phyloP scores from a whole-genome alignment of 345 rosid genomes.

The Syzygium aromaticum region DNA sequence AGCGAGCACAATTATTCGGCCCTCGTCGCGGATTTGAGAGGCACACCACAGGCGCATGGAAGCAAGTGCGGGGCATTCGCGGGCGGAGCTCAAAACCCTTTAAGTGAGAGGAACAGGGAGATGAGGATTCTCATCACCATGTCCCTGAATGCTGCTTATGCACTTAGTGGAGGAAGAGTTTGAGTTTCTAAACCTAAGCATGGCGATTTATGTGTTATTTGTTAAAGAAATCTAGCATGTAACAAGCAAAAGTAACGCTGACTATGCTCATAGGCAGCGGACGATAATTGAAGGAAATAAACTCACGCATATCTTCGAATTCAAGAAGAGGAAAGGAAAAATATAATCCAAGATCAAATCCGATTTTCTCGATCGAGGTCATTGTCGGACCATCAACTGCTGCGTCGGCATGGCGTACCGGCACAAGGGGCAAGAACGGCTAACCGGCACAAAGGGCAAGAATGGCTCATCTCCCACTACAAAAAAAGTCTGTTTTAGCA shows the following conservation, averaged over 20 bases:
- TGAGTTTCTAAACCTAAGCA: background rate
- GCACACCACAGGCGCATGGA: background rate
- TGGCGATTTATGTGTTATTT: background rate
- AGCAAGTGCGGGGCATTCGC: background rate
- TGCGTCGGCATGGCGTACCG: background rate
- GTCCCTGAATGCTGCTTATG: background rate
- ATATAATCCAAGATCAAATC: background rate
- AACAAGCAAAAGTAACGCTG: background rate
- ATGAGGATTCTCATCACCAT: background rate
- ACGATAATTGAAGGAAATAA: background rate
- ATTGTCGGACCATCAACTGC: background rate
- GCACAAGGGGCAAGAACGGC: background rate
- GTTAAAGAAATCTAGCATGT: background rate
- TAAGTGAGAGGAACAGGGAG: conserved; percentile 2
- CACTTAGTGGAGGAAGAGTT: background rate
- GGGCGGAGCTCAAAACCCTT: background rate
- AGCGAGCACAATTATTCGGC: background rate
- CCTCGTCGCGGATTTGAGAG: background rate
- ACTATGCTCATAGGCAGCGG: too few relatives aligned
- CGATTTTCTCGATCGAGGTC: background rate
- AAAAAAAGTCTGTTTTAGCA: too few relatives aligned
- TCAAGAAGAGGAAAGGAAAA: background rate
- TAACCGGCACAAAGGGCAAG: background rate
- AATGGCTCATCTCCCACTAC: too few relatives aligned
- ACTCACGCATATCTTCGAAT: background rate